Evolutionary conservation across 441 rosid genomes (phyloP).

Genomic region (Brassica balearica): DNA sequence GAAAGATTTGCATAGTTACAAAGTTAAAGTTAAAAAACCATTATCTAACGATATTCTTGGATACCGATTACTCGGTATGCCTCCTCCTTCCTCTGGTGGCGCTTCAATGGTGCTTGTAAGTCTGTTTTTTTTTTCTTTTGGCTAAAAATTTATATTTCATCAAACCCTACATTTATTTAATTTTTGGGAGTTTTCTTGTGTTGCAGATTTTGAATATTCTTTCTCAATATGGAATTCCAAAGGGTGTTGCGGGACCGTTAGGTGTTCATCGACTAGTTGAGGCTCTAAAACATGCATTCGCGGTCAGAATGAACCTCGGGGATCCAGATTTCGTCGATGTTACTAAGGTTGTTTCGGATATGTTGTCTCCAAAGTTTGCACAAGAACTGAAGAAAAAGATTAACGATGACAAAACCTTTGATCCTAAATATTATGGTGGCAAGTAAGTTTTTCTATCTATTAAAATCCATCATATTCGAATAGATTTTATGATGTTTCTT

Average conservation of each 20-base stretch:
- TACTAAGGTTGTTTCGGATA: constrained; percentile 34
- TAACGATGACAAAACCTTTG: constrained; percentile 52
- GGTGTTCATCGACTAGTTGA: constrained; percentile 10
- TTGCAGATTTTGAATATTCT: constrained; percentile 3
- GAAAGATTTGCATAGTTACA: constrained; percentile 53
- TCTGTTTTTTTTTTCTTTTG: neutral
- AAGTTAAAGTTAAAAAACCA: constrained; percentile 52
- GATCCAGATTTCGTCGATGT: constrained; percentile 2
- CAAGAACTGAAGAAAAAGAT: constrained; percentile 46
- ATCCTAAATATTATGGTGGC: constrained; percentile 49
- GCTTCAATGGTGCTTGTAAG: constrained; percentile 63
- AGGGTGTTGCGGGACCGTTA: neutral
- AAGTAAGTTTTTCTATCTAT: constrained; percentile 34
- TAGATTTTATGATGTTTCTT: neutral
- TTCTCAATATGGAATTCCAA: neutral
- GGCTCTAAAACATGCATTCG: neutral
- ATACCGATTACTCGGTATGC: constrained; percentile 56
- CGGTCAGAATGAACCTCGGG: neutral
- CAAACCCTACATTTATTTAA: neutral
- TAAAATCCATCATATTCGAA: neutral
- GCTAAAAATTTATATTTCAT: neutral
- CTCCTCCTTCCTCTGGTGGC: constrained; percentile 75
- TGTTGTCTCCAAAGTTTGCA: constrained; percentile 54
- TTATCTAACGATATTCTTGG: constrained; percentile 49
- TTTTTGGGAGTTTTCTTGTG: neutral